Percentiles rank a stretch among this genome's conserved stretches.
Evolutionary conservation across 2,329 filamentous ascomycete species (phyloP).

Genomic region (Fusarium chaquense): DNA sequence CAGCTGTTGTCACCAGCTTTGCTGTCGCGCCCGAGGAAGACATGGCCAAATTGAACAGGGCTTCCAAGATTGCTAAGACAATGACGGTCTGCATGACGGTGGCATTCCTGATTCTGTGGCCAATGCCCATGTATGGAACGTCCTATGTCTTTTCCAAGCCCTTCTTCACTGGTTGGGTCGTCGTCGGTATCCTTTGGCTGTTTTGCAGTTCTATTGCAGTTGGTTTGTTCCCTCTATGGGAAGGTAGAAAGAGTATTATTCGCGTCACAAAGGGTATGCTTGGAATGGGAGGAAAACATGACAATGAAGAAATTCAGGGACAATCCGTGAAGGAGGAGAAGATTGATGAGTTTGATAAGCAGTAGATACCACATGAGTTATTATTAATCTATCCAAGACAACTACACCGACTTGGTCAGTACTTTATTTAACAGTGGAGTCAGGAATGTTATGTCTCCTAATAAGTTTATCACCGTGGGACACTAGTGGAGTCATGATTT

Average conservation of each 20-base stretch:
- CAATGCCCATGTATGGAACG: conserved; percentile 89
- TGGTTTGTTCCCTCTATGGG: conserved; percentile 83
- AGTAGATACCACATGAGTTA: neutral
- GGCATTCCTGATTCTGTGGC: conserved; percentile 84
- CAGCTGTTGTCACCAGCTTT: conserved; percentile 17
- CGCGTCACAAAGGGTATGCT: conserved; percentile 38
- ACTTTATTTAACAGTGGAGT: neutral
- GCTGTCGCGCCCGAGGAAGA: conserved; percentile 52
- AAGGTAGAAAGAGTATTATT: conserved; percentile 66
- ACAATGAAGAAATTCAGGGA: conserved; percentile 13
- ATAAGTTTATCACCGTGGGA: neutral
- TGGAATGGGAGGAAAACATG: conserved; percentile 20
- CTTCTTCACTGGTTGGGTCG: conserved; percentile 82
- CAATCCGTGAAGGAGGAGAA: conserved; percentile 20
- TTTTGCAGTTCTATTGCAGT: conserved; percentile 78
- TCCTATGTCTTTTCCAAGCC: conserved; percentile 71
- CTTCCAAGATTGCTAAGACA: conserved; percentile 61
- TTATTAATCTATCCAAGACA: neutral
- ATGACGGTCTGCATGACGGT: conserved; percentile 65
- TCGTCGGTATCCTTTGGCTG: conserved; percentile 78
- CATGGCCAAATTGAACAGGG: conserved; percentile 63
- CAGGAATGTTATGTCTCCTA: neutral
- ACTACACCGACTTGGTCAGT: neutral
- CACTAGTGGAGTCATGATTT: conserved; percentile 12
- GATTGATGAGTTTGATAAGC: conserved; percentile 28